phyloP scores from a whole-genome alignment of 176 grass and related monocot species.

The Pontederia paniculata region DNA sequence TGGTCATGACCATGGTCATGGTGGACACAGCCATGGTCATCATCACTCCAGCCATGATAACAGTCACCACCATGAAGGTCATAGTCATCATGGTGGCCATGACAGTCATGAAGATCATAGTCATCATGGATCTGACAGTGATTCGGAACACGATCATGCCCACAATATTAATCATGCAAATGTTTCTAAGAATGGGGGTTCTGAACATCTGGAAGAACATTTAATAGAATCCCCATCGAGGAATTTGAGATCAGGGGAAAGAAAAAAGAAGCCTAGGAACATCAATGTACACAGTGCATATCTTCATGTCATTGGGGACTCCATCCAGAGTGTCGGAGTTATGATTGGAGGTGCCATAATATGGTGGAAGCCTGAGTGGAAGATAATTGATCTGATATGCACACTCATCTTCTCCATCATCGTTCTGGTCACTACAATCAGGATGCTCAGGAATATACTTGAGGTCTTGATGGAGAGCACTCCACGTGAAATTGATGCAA shows the following conservation, averaged over 20 bases:
- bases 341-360: conserved; percentile 8
- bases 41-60: too few relatives aligned
- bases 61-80: background rate
- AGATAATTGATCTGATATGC: conserved; percentile 8
- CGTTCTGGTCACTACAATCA: conserved; percentile 3
- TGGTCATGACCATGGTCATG: conserved; percentile 3
- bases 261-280: background rate
- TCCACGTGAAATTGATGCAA: background rate
- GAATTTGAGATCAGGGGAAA: background rate
- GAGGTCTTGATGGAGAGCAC: conserved; percentile 14
- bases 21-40: background rate
- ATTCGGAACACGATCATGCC: background rate
- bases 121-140: too few relatives aligned
- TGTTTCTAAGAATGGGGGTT: background rate
- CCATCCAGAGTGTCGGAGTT: conserved; percentile 5
- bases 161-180: background rate
- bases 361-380: conserved; percentile 4
- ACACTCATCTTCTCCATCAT: conserved; percentile 11
- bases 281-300: conserved; percentile 4
- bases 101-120: background rate
- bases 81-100: background rate
- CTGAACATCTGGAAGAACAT: background rate
- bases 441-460: conserved; percentile 9
- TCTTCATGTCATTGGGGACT: conserved; percentile 10
- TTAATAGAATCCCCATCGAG: background rate